Conservation (phyloP, 1,139 yeast species). For the Saccharomyces hybrid region DNA sequence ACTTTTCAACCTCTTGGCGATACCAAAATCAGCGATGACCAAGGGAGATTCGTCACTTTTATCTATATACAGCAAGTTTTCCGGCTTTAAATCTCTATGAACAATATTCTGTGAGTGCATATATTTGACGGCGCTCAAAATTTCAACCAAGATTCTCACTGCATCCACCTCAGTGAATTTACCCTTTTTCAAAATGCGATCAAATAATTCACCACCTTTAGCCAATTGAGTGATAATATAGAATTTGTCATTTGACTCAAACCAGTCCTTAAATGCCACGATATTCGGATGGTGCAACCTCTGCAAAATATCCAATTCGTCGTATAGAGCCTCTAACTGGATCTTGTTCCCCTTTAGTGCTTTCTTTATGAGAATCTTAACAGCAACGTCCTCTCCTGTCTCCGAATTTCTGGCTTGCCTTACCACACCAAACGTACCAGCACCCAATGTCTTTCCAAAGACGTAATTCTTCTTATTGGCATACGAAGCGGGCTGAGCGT, state of each 20-base stretch:
- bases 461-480: conserved; percentile 55
- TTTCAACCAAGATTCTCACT: conserved; percentile 56
- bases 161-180: conserved; percentile 84
- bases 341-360: conserved; percentile 67
- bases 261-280: conserved; percentile 79
- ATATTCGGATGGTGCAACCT: conserved; percentile 70
- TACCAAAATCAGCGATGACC: conserved; percentile 88
- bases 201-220: conserved; percentile 87
- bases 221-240: conserved; percentile 72
- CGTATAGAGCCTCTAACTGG: conserved; percentile 49
- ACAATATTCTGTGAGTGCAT: conserved; percentile 70
- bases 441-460: conserved; percentile 78
- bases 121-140: conserved; percentile 66
- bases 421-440: conserved; percentile 88
- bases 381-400: conserved; percentile 70
- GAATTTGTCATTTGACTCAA: conserved; percentile 73
- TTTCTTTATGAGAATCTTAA: conserved; percentile 75
- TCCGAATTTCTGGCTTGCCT: conserved; percentile 58
- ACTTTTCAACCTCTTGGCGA: conserved; percentile 62
- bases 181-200: conserved; percentile 68
- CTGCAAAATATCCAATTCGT: conserved; percentile 63
- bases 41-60: conserved; percentile 50
- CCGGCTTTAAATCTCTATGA: conserved; percentile 88
- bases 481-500: conserved; percentile 72
- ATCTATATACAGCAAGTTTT: conserved; percentile 57